Evolutionary conservation across 192 early-diverging fungal genomes (phyloP), one percentile per base, ranked within the genome.

Genomic region (Anaeromyces robustus): DNA sequence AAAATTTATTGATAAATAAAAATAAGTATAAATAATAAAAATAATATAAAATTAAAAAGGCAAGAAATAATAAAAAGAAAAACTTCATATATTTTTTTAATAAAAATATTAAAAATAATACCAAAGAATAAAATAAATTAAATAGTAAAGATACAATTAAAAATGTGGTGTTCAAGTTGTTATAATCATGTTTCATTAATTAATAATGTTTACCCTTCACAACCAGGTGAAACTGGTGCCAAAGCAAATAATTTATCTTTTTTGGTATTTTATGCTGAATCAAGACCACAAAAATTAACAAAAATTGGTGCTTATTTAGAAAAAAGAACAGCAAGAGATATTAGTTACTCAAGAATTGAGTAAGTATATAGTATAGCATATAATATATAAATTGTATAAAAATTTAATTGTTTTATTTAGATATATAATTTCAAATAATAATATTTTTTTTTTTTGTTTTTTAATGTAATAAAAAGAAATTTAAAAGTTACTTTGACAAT

Each of bases 221-320:
- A 86, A 30, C 86, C 92, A 14, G 92, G 90, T 12, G 92, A 92
- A 80, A 90, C 86, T 19, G 87, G 87, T 32, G 94, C 96, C 52
- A 93, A 92, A 80, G 87, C 92, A 77, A 92, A 89, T 79, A 91
- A 94, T 82, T 92, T 98, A 12, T 95, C 95, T 28, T 93, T 94
- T 80, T 88, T 98, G 77, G 87, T 94, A 14, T 96, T 94, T 86
- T 98, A 98, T 83, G 94, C 94, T 30, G 91, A 90, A 59, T 90
- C 93, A 78, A 93, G 94, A 82, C 95, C 95, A 5, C 92, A 93
- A 19, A 98, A 98, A 84, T 88, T 96, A 78, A 88, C 92, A 78
- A 98, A 98, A 85, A 94, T 96, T 43, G 96, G 95, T 81, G 85
- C 86, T 11, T 95, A 91, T 84, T 86, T 98, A 29, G 93, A 94